Percentiles rank a stretch among this genome's conserved stretches.
These are phyloP conservation scores for Fusarium sp. DNA, from an alignment of 2,329 filamentous ascomycete genomes.

Conservation along the genomic window DNA sequence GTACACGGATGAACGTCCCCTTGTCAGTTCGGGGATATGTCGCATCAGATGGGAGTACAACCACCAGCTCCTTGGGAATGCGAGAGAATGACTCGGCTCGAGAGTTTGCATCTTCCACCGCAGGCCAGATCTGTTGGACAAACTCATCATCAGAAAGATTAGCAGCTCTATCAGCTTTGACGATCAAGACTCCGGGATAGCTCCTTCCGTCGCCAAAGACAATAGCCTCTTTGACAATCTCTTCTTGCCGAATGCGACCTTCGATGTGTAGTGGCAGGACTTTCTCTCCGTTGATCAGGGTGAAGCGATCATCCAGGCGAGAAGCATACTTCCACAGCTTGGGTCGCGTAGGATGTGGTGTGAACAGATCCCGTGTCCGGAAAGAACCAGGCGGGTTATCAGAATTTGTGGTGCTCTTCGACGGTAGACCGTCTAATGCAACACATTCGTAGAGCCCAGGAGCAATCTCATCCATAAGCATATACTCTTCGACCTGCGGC, in stretches of 20 bases:
- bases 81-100: slow-evolving; percentile 67
- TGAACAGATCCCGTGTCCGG: slow-evolving; percentile 62
- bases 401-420: slow-evolving; percentile 54
- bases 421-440: slow-evolving; percentile 56
- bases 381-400: slow-evolving; percentile 62
- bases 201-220: slow-evolving; percentile 70
- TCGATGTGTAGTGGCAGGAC: slow-evolving; percentile 65
- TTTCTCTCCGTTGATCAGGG: slow-evolving; percentile 65
- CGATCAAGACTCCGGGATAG: slow-evolving; percentile 68
- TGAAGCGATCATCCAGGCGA: slow-evolving; percentile 63
- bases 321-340: slow-evolving; percentile 63
- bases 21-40: slow-evolving; percentile 68
- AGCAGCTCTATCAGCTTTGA: slow-evolving; percentile 63
- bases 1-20: slow-evolving; percentile 67
- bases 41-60: slow-evolving; percentile 61
- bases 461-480: slow-evolving; percentile 49
- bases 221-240: slow-evolving; percentile 69
- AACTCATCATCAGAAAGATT: slow-evolving; percentile 61
- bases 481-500: slow-evolving; percentile 38
- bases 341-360: slow-evolving; percentile 58
- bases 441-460: slow-evolving; percentile 56
- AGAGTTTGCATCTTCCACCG: slow-evolving; percentile 66
- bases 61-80: slow-evolving; percentile 68
- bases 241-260: slow-evolving; percentile 66
- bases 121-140: slow-evolving; percentile 64